phyloP scores from a whole-genome alignment of 352 stramenopile genomes.

The Globisporangium megalacanthum region DNA sequence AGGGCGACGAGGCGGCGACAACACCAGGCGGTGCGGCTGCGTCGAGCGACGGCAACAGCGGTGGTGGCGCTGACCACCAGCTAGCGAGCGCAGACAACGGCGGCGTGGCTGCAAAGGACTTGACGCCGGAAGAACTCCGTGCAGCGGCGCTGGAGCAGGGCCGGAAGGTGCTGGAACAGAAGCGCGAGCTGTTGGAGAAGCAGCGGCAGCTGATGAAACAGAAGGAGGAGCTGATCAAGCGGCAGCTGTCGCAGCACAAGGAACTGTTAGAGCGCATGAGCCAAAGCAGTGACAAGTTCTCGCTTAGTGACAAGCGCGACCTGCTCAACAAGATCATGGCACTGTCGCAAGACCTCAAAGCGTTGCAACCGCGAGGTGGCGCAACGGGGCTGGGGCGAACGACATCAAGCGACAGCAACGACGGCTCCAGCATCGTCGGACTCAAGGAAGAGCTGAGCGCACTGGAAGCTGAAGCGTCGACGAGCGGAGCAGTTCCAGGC shows the following conservation, averaged over 20 bases:
- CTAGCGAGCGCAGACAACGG: conserved; percentile 17
- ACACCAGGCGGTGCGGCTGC: not conserved
- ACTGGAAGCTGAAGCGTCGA: conserved; percentile 50
- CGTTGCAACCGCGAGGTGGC: conserved; percentile 29
- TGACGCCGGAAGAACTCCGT: conserved; percentile 69
- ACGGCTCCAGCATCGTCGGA: conserved; percentile 30
- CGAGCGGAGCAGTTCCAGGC: conserved; percentile 8
- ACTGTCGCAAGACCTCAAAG: conserved; percentile 64
- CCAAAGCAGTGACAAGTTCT: conserved; percentile 64
- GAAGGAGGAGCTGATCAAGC: conserved; percentile 77
- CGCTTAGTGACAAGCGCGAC: conserved; percentile 62
- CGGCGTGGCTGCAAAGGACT: conserved; percentile 37
- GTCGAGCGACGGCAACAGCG: not conserved
- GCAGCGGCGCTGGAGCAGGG: conserved; percentile 73
- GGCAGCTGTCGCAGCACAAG: conserved; percentile 76
- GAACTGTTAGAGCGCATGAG: conserved; percentile 80
- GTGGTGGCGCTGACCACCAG: not conserved
- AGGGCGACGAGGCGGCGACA: conserved; percentile 18
- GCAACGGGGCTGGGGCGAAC: not conserved
- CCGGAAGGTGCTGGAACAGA: conserved; percentile 77
- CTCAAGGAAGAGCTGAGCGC: conserved; percentile 65
- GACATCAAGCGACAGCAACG: conserved; percentile 7
- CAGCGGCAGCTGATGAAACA: conserved; percentile 79
- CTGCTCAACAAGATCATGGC: conserved; percentile 82
- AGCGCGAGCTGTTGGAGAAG: conserved; percentile 83